Evolutionary conservation across 2,329 filamentous ascomycete species (phyloP).

Genomic region (Botrytis byssoidea): DNA sequence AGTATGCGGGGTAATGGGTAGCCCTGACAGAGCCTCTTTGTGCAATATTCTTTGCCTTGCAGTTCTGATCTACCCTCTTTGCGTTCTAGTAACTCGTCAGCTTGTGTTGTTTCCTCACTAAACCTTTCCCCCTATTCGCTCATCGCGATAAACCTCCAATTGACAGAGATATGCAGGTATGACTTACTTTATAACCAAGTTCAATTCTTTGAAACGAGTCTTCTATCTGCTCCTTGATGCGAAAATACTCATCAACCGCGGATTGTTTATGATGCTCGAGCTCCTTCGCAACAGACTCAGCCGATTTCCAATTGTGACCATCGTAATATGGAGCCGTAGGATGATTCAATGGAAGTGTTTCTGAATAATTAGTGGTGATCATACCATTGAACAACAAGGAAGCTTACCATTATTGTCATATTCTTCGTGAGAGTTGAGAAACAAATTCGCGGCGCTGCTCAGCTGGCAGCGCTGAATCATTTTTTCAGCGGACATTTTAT

Average conservation of each 20-base stretch:
- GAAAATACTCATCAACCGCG: fast-evolving
- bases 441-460: background rate
- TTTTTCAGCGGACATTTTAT: background rate
- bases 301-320: background rate
- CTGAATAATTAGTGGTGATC: background rate
- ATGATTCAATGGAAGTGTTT: fast-evolving
- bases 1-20: fast-evolving
- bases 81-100: background rate
- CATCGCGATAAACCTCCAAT: background rate
- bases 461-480: background rate
- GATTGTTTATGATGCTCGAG: fast-evolving
- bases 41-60: fast-evolving
- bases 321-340: background rate
- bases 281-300: background rate
- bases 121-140: background rate
- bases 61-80: background rate
- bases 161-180: background rate
- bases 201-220: background rate
- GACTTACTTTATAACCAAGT: background rate
- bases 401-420: background rate
- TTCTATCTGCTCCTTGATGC: background rate
- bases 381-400: background rate
- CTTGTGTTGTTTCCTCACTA: background rate
- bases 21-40: background rate
- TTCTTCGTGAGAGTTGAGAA: background rate